Evolutionary conservation across 306 rosid genomes (phyloP).

Genomic region (Castanopsis chinensis): DNA sequence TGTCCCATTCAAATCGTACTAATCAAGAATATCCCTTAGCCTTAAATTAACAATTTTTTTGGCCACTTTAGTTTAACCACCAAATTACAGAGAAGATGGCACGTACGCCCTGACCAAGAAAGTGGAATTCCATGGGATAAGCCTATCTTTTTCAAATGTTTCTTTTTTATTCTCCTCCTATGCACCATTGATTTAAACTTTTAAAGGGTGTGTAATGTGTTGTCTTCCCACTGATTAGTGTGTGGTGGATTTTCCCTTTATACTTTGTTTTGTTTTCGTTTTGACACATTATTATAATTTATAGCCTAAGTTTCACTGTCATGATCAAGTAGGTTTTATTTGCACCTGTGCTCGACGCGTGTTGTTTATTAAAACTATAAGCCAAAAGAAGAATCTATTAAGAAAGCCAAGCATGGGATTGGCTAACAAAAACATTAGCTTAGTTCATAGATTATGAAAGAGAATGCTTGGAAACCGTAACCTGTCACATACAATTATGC

Average conservation of each 20-base stretch:
- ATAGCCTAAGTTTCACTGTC: constrained; percentile 8
- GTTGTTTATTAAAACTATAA: background rate
- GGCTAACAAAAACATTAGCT: background rate
- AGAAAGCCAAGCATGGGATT: constrained; percentile 2
- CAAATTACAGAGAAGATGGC: constrained; percentile 31
- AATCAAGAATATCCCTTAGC: constrained; percentile 17
- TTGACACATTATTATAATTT: background rate
- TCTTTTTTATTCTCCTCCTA: background rate
- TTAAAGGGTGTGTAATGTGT: constrained; percentile 1
- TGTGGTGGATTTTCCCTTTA: constrained; percentile 18
- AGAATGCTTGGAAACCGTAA: background rate
- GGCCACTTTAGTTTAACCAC: constrained; percentile 10
- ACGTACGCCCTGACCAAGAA: constrained; percentile 18
- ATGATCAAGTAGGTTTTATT: constrained; percentile 13
- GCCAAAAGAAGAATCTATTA: background rate
- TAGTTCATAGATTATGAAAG: background rate
- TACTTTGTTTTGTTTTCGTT: constrained; percentile 2
- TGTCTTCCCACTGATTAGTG: constrained; percentile 28
- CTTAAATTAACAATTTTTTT: constrained; percentile 8
- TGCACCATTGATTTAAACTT: constrained; percentile 11
- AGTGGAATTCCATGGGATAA: constrained; percentile 24
- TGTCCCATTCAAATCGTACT: constrained; percentile 25
- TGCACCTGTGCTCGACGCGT: constrained; percentile 17
- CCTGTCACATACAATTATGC: background rate
- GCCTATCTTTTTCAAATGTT: constrained; percentile 15